These are phyloP conservation scores for Oryza coarctata DNA, from an alignment of 176 grass and related monocot species.

Conservation along the genomic window DNA sequence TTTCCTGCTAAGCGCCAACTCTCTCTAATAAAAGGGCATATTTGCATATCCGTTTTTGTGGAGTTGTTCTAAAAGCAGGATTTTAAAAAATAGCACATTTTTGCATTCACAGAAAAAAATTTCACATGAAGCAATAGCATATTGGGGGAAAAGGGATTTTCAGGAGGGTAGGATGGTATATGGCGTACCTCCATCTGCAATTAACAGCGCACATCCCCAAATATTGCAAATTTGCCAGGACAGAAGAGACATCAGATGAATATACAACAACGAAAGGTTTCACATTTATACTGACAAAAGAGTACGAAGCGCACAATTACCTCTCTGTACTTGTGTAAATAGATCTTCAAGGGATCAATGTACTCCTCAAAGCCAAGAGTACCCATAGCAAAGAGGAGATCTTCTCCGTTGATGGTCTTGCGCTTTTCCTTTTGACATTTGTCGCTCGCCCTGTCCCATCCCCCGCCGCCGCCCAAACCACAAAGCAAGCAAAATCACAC, in stretches of 20 bases:
- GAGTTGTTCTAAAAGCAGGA: not conserved
- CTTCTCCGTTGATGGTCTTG: conserved; percentile 96
- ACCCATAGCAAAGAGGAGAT: conserved; percentile 94
- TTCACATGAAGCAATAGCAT: not conserved
- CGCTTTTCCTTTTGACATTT: conserved; percentile 99
- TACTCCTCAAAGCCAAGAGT: conserved; percentile 98
- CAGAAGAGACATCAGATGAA: conserved; percentile 36
- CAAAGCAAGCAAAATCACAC: not conserved
- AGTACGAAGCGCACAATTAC: conserved; percentile 37
- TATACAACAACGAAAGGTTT: not conserved
- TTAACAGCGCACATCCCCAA: conserved; percentile 22
- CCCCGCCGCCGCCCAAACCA: not conserved
- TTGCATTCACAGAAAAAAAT: not conserved
- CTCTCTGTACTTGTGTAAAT: conserved; percentile 95
- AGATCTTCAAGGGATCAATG: conserved; percentile 87
- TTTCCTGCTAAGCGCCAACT: not conserved
- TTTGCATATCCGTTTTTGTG: not conserved
- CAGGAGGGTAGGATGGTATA: conserved; percentile 1
- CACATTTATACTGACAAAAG: not conserved
- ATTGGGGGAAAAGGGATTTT: not conserved
- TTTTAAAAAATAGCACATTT: not conserved
- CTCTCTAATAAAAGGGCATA: not conserved
- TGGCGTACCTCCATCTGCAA: conserved; percentile 82
- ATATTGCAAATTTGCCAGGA: conserved; percentile 39
- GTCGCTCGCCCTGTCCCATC: conserved; percentile 71